Evolutionary conservation across 768 basidiomycete genomes (phyloP).

Genomic region (Boletus rubropictus): DNA sequence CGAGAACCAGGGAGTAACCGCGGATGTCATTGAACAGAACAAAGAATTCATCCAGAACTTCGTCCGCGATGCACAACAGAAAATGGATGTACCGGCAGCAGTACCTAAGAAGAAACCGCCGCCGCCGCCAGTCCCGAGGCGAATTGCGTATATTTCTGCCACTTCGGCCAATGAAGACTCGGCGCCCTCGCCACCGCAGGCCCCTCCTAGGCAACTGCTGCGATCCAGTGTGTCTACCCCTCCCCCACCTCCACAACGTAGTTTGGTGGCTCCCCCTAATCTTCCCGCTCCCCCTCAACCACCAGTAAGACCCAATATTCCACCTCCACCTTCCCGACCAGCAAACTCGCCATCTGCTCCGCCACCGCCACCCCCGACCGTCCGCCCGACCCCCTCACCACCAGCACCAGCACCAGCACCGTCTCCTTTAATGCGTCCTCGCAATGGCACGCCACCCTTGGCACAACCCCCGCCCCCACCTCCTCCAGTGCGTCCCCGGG

Average conservation of each 20-base stretch:
- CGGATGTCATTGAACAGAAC: constrained; percentile 66
- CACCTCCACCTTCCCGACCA: constrained; percentile 34
- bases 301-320: constrained; percentile 23
- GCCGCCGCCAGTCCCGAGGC: constrained; percentile 32
- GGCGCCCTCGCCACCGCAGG: constrained; percentile 30
- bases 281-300: constrained; percentile 26
- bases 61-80: constrained; percentile 45
- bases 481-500: constrained; percentile 23
- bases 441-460: too few relatives aligned
- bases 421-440: too few relatives aligned
- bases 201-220: constrained; percentile 32
- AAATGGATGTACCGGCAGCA: constrained; percentile 31
- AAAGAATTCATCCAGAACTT: constrained; percentile 88
- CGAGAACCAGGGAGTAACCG: constrained; percentile 57
- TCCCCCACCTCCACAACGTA: constrained; percentile 24
- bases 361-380: constrained; percentile 19
- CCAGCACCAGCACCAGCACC: constrained; percentile 17
- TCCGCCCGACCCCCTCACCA: constrained; percentile 26
- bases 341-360: constrained; percentile 30
- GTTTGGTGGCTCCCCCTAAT: constrained; percentile 24
- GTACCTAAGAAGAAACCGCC: constrained; percentile 41
- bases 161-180: constrained; percentile 19
- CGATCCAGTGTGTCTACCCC: constrained; percentile 4
- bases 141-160: constrained; percentile 21
- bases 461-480: constrained; percentile 11